phyloP scores from a whole-genome alignment of 2,329 filamentous ascomycete genomes.

The Zymoseptoria brevis region DNA sequence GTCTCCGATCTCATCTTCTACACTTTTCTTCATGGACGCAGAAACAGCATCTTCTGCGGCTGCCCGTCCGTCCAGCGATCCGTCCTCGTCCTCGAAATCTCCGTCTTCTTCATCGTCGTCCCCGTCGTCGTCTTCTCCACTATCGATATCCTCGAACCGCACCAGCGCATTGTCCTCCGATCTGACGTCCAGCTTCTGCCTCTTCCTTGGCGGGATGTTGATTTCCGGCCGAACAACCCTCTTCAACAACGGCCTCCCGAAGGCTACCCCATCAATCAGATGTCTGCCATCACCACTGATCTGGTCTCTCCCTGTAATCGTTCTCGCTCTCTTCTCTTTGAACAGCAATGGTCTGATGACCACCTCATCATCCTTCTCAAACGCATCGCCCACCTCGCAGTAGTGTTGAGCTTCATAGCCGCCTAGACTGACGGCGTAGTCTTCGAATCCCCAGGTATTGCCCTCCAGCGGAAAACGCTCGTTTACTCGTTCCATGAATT shows the following conservation, averaged over 20 bases:
- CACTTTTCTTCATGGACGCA: slow-evolving; percentile 6
- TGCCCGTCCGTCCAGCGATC: not conserved
- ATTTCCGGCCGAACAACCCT: slow-evolving; percentile 34
- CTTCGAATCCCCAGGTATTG: slow-evolving; percentile 75
- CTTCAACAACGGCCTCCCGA: slow-evolving; percentile 64
- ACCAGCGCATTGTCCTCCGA: slow-evolving; percentile 33
- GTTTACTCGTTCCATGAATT: slow-evolving; percentile 71
- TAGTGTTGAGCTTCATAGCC: slow-evolving; percentile 86
- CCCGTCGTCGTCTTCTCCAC: slow-evolving; percentile 36
- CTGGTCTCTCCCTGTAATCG: slow-evolving; percentile 69
- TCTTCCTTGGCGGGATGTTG: slow-evolving; percentile 25
- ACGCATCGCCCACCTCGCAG: slow-evolving; percentile 57
- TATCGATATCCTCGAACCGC: slow-evolving; percentile 11
- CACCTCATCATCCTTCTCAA: slow-evolving; percentile 79
- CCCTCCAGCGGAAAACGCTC: slow-evolving; percentile 74
- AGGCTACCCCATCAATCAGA: slow-evolving; percentile 76
- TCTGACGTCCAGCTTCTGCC: slow-evolving; percentile 28
- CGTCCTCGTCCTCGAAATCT: slow-evolving; percentile 13
- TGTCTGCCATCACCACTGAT: slow-evolving; percentile 72
- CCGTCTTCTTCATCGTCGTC: slow-evolving; percentile 19
- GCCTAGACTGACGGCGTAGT: slow-evolving; percentile 74
- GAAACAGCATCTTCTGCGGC: slow-evolving; percentile 16
- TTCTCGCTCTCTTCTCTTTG: slow-evolving; percentile 64
- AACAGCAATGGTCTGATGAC: slow-evolving; percentile 70
- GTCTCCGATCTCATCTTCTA: slow-evolving; percentile 5